Evolutionary conservation across 2,329 filamentous ascomycete species (phyloP).

Genomic region (Leptosphaerulina australis): DNA sequence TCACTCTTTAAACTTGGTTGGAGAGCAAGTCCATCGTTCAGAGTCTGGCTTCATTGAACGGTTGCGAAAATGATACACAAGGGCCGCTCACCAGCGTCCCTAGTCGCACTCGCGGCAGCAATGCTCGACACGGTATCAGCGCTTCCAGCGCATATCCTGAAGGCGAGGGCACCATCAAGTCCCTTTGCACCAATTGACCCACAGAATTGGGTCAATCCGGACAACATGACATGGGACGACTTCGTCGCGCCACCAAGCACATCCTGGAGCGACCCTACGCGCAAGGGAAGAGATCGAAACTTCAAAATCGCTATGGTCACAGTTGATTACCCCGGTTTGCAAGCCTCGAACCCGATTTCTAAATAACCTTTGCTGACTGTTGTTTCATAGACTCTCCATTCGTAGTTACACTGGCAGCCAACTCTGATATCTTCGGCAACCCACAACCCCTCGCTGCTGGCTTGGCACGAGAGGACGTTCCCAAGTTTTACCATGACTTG

Average conservation of each 20-base stretch:
- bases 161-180: constrained; percentile 33
- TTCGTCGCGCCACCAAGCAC: constrained; percentile 56
- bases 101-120: constrained; percentile 24
- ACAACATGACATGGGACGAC: constrained; percentile 58
- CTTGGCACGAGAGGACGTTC: constrained; percentile 55
- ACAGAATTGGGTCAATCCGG: constrained; percentile 61
- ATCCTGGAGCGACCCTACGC: constrained; percentile 55
- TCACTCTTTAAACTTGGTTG: neutral
- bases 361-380: too few relatives aligned
- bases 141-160: constrained; percentile 25
- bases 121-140: constrained; percentile 26
- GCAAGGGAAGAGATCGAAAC: constrained; percentile 56
- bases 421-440: constrained; percentile 59
- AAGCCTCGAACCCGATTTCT: too few relatives aligned
- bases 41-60: neutral
- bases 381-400: constrained; percentile 58
- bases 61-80: constrained; percentile 4
- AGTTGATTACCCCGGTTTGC: constrained; percentile 57
- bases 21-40: constrained; percentile 2
- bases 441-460: constrained; percentile 54
- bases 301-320: constrained; percentile 63
- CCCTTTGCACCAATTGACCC: constrained; percentile 59
- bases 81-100: constrained; percentile 13
- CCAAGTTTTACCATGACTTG: constrained; percentile 58
- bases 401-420: constrained; percentile 54